Evolutionary conservation across 345 rosid species (phyloP).

Genomic region (Noccaea caerulescens): DNA sequence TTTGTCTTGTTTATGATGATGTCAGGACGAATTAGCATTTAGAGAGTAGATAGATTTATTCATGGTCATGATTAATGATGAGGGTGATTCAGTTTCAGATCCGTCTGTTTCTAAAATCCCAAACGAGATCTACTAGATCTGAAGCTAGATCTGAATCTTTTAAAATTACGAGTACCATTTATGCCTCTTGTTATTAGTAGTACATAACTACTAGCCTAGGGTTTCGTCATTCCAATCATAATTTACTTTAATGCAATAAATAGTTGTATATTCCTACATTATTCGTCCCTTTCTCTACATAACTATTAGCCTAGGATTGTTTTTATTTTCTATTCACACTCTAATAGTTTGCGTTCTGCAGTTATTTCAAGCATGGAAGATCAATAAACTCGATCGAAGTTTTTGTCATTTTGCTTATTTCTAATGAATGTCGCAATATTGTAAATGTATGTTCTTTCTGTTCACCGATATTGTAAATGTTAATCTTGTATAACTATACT

Average conservation of each 20-base stretch:
- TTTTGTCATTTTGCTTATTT: constrained; percentile 1
- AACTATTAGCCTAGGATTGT: too few relatives aligned
- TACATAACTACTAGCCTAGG: constrained; percentile 36
- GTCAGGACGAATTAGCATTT: constrained; percentile 31
- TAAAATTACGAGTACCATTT: not conserved
- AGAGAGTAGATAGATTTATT: constrained; percentile 18
- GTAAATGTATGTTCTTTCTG: not conserved
- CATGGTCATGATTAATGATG: constrained; percentile 28
- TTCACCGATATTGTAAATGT: not conserved
- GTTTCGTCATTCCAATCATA: constrained; percentile 22
- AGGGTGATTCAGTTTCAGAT: constrained; percentile 42
- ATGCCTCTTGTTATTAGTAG: constrained; percentile 8
- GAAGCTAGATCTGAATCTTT: constrained; percentile 37
- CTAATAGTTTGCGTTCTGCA: constrained; percentile 5
- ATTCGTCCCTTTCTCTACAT: not conserved
- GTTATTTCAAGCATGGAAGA: constrained; percentile 18
- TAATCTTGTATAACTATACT: not conserved
- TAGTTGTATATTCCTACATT: not conserved
- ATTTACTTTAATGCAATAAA: not conserved
- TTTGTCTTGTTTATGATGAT: constrained; percentile 4
- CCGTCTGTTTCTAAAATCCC: constrained; percentile 7
- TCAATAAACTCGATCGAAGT: not conserved
- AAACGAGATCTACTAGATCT: constrained; percentile 44
- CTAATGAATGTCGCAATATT: constrained; percentile 3
- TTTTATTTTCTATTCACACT: not conserved